Percentiles rank a stretch among this genome's conserved stretches.
These are phyloP conservation scores for Leccinellum rugosiceps DNA, from an alignment of 768 basidiomycete species.

Conservation along the genomic window DNA sequence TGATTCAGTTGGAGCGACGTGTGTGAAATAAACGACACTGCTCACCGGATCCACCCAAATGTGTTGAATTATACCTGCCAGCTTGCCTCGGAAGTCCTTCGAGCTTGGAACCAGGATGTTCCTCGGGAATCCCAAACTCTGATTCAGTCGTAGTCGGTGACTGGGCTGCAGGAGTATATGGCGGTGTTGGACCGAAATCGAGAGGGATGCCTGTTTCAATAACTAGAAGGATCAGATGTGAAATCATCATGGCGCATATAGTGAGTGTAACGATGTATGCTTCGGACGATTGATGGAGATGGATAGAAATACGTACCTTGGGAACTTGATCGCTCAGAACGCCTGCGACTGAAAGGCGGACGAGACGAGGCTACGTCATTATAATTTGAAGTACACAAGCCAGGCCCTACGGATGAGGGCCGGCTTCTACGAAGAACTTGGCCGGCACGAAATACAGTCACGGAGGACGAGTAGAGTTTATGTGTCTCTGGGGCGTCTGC, in stretches of 20 bases:
- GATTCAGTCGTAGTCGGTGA: neutral
- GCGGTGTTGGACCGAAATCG: conserved; percentile 25
- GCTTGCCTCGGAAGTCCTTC: conserved; percentile 21
- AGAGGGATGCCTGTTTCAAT: neutral
- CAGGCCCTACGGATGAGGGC: conserved; percentile 24
- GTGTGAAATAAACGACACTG: neutral
- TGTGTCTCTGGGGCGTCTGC: conserved; percentile 76
- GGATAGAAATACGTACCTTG: neutral
- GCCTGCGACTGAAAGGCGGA: conserved; percentile 4
- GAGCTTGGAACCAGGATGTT: conserved; percentile 12
- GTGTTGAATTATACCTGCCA: conserved; percentile 3
- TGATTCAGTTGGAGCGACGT: neutral
- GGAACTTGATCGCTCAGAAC: neutral
- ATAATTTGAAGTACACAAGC: conserved; percentile 3
- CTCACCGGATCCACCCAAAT: neutral
- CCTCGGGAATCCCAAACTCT: neutral
- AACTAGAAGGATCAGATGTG: neutral
- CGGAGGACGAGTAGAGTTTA: conserved; percentile 65
- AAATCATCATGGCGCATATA: neutral
- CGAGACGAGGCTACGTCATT: neutral
- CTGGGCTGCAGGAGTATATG: conserved; percentile 13
- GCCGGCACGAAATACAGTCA: conserved; percentile 73
- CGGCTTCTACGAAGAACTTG: conserved; percentile 30
- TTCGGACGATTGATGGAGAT: neutral
- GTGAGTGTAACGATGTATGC: neutral